Percentiles rank a stretch among this genome's conserved stretches.
These are phyloP conservation scores for Penicillium decumbens DNA, from an alignment of 2,329 filamentous ascomycete genomes.

Conservation along the genomic window DNA sequence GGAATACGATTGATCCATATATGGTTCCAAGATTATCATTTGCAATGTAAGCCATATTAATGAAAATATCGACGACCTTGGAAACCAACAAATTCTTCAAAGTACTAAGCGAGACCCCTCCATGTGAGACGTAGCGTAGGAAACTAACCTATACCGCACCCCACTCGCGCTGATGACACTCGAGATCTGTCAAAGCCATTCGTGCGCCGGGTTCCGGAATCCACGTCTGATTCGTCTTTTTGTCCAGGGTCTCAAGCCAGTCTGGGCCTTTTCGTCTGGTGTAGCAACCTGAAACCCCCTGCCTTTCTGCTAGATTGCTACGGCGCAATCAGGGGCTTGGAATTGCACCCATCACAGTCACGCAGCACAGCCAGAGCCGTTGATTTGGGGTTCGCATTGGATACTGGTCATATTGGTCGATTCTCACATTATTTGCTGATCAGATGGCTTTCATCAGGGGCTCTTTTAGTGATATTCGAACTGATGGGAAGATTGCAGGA, in stretches of 20 bases:
- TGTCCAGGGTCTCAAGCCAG: constrained; percentile 1
- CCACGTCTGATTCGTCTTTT: constrained; percentile 2
- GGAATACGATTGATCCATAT: too few species aligned
- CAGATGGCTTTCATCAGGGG: background rate
- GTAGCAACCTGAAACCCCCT: constrained; percentile 12
- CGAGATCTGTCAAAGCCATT: constrained; percentile 13
- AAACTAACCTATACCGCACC: constrained; percentile 17
- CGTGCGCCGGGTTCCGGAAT: constrained; percentile 9
- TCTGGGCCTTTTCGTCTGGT: constrained; percentile 1
- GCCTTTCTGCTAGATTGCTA: background rate
- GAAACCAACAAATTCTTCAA: background rate
- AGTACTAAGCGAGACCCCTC: constrained; percentile 6
- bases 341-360: background rate
- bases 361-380: background rate
- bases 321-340: background rate
- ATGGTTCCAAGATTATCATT: too few species aligned
- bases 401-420: background rate
- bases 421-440: background rate
- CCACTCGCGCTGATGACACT: constrained; percentile 10
- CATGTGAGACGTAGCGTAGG: constrained; percentile 27
- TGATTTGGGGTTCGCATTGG: background rate
- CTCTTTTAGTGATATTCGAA: background rate
- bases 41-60: background rate
- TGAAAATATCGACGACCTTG: background rate
- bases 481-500: background rate